Percentiles rank a stretch among this genome's conserved stretches.
Conservation (phyloP, 768 basidiomycete genomes). For the Mycena floridula region DNA sequence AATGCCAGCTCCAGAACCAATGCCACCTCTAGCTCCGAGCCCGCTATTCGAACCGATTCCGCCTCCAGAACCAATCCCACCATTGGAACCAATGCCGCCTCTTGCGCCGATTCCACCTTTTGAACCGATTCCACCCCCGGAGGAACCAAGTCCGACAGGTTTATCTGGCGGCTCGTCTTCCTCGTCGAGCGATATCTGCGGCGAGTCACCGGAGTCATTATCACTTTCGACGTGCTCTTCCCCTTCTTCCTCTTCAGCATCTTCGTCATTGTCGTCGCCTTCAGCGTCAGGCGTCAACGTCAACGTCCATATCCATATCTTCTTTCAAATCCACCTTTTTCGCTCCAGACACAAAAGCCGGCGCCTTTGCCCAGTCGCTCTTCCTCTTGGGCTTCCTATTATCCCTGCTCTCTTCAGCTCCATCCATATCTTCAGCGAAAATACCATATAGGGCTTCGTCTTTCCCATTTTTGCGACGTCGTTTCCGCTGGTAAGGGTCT, state of each 20-base stretch:
- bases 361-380: conserved; percentile 71
- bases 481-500: conserved; percentile 70
- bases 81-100: no score
- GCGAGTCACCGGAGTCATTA: no score
- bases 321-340: conserved; percentile 37
- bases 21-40: no score
- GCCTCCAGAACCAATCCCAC: no score
- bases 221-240: no score
- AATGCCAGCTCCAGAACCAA: no score
- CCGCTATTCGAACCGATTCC: no score
- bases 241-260: conserved; percentile 44
- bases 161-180: conserved; percentile 26
- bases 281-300: conserved; percentile 30
- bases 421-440: conserved; percentile 68
- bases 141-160: no score
- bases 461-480: conserved; percentile 55
- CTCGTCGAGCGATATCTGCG: no score
- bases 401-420: conserved; percentile 42
- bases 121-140: conserved; percentile 15
- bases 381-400: conserved; percentile 27
- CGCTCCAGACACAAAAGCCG: conserved; percentile 64
- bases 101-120: conserved; percentile 42
- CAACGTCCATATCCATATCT: conserved; percentile 32
- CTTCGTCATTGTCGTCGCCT: conserved; percentile 24
- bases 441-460: conserved; percentile 76